A percentile compares a stretch with the other conserved stretches of the same genome.
Conservation (phyloP, 1,284 basidiomycete genomes). For the Rhodofomes roseus region DNA sequence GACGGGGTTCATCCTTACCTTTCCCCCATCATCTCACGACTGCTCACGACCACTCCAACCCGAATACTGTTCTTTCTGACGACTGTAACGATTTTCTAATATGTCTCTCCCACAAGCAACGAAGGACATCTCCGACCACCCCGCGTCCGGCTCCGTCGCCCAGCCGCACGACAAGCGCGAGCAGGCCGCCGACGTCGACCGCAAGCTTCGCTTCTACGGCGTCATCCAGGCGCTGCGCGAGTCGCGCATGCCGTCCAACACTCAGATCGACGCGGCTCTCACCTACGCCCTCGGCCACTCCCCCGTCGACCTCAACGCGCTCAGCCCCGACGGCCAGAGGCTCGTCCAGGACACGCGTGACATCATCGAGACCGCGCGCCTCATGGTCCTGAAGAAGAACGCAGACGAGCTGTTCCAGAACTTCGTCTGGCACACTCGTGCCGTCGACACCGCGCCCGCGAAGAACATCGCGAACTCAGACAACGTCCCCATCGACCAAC, state of each 20-base stretch:
- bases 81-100: constrained; percentile 7
- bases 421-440: constrained; percentile 75
- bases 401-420: constrained; percentile 86
- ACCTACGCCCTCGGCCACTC: constrained; percentile 65
- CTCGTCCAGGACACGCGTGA: constrained; percentile 74
- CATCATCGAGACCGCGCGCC: constrained; percentile 67
- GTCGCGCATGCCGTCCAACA: constrained; percentile 77
- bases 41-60: background rate
- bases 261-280: constrained; percentile 74
- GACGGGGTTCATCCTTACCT: background rate
- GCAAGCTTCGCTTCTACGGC: constrained; percentile 73
- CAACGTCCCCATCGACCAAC: constrained; percentile 47
- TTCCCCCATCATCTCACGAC: background rate
- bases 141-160: constrained; percentile 49
- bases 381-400: constrained; percentile 81
- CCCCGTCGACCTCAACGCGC: constrained; percentile 59
- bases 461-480: constrained; percentile 42
- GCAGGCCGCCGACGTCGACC: constrained; percentile 59
- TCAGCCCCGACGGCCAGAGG: constrained; percentile 75
- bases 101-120: constrained; percentile 64
- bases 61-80: background rate
- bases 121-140: constrained; percentile 57
- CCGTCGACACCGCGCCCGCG: constrained; percentile 42
- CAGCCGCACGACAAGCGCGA: constrained; percentile 50
- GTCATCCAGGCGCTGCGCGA: constrained; percentile 76